These are phyloP conservation scores for Diaporthe amygdali DNA, from an alignment of 2,329 filamentous ascomycete species.

Conservation along the genomic window DNA sequence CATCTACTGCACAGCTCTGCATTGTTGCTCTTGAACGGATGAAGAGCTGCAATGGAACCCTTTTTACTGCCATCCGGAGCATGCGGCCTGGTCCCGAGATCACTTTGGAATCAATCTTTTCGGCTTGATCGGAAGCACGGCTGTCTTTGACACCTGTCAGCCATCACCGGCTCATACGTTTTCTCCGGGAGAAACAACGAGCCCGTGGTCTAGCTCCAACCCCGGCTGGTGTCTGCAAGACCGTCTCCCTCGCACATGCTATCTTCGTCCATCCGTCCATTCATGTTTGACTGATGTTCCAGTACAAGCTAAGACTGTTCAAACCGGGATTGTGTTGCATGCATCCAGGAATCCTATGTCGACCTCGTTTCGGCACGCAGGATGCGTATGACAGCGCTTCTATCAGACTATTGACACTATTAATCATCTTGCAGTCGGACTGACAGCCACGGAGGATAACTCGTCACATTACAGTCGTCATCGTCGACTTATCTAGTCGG, in stretches of 20 bases:
- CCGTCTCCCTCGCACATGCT: neutral
- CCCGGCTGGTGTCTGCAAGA: neutral
- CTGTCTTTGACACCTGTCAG: neutral
- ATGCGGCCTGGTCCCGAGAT: too few species aligned
- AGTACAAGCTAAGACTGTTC: neutral
- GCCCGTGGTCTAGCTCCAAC: neutral
- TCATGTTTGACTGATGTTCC: neutral
- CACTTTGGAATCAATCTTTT: too few species aligned
- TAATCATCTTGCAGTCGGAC: neutral
- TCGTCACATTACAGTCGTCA: neutral
- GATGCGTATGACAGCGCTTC: neutral
- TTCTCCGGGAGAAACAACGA: neutral
- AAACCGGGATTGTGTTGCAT: neutral
- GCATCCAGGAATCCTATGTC: neutral
- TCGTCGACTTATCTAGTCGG: neutral
- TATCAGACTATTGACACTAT: neutral
- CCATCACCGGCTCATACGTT: neutral
- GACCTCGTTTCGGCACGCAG: neutral
- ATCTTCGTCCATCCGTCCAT: neutral
- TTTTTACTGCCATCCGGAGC: neutral
- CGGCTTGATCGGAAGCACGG: too few species aligned
- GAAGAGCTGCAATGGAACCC: neutral
- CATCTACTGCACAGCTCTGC: neutral
- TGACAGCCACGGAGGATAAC: neutral
- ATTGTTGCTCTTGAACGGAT: neutral